phyloP scores from a whole-genome alignment of 1,284 basidiomycete species.

The Tilletia walkeri region DNA sequence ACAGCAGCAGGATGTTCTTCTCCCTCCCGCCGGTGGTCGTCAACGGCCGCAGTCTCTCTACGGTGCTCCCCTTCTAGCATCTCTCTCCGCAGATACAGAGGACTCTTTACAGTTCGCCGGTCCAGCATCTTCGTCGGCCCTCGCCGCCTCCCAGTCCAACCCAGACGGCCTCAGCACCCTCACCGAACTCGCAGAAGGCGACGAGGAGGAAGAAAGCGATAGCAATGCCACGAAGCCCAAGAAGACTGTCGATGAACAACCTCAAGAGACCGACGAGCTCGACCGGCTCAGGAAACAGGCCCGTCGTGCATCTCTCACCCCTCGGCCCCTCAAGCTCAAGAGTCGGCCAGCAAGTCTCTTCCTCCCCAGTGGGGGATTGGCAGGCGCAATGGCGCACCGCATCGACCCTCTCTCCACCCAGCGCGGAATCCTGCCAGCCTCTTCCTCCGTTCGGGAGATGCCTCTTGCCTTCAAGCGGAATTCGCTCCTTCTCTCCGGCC shows the following conservation, averaged over 20 bases:
- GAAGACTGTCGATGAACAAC: slow-evolving; percentile 34
- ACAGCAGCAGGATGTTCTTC: not conserved
- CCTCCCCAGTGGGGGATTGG: slow-evolving; percentile 23
- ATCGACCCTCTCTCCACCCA: not conserved
- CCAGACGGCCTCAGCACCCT: slow-evolving; percentile 4
- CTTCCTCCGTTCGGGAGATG: not conserved
- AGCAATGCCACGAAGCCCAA: slow-evolving; percentile 7
- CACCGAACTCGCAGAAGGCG: slow-evolving; percentile 4
- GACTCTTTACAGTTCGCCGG: no score
- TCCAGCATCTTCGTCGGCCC: not conserved
- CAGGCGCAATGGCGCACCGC: slow-evolving; percentile 7
- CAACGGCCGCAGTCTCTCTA: slow-evolving; percentile 1
- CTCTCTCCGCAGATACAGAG: no score
- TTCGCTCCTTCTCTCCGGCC: slow-evolving; percentile 3
- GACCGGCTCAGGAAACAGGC: slow-evolving; percentile 35
- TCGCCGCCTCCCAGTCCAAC: not conserved
- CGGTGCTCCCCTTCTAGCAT: not conserved
- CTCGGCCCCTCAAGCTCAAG: slow-evolving; percentile 48
- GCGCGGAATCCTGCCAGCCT: not conserved
- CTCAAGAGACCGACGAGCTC: slow-evolving; percentile 45
- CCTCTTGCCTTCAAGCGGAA: not conserved
- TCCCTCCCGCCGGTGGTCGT: not conserved
- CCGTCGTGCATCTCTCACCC: slow-evolving; percentile 38
- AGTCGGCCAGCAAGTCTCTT: slow-evolving; percentile 46
- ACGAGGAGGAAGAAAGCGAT: slow-evolving; percentile 8